Evolutionary conservation across 148 eudicot genomes (phyloP).

Genomic region (Selenicereus undatus): DNA sequence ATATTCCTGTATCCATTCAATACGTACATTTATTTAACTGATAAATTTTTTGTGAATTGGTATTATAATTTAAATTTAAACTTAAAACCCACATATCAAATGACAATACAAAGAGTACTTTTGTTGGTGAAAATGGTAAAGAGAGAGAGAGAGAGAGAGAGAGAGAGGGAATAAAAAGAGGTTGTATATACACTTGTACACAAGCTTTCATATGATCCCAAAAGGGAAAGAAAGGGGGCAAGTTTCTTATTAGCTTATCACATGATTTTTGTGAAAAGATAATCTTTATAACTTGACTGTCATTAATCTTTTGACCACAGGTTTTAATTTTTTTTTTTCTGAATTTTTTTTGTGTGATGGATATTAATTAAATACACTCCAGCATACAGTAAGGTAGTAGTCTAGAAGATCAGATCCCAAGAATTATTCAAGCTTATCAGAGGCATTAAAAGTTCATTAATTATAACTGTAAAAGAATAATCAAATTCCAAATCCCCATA

Average conservation of each 20-base stretch:
- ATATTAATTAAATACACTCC: not conserved
- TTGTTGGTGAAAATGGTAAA: no score
- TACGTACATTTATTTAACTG: no score
- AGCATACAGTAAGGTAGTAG: not conserved
- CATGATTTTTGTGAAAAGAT: not conserved
- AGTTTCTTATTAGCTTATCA: not conserved
- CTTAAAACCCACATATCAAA: no score
- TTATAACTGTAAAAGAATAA: slow-evolving; percentile 4
- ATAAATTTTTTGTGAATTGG: no score
- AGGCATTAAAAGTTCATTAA: slow-evolving; percentile 4
- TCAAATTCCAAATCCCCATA: slow-evolving; percentile 27
- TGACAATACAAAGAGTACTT: no score
- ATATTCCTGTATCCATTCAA: no score
- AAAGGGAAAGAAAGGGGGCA: not conserved
- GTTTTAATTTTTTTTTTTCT: not conserved
- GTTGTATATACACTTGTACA: no score
- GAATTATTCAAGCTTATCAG: slow-evolving; percentile 14
- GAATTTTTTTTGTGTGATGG: not conserved
- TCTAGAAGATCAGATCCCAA: slow-evolving; percentile 19
- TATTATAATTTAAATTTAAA: no score
- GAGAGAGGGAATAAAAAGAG: no score
- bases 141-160: no score
- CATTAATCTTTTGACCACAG: not conserved
- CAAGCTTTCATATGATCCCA: not conserved
- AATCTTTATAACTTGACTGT: not conserved